Evolutionary conservation across 2,329 filamentous ascomycete genomes (phyloP).

Genomic region (Lomentospora prolificans): DNA sequence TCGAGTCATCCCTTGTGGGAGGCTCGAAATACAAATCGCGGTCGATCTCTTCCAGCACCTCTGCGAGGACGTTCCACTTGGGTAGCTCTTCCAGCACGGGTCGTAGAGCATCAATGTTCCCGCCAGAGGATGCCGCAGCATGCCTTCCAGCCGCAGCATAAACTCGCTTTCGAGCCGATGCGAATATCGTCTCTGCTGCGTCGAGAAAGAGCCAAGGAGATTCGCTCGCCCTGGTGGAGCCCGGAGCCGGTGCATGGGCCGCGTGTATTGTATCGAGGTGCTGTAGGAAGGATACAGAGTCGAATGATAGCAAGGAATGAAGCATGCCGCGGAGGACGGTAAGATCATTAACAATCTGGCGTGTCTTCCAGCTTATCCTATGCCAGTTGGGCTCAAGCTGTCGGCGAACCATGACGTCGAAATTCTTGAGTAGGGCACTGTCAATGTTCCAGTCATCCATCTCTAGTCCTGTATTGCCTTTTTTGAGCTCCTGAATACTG

Average conservation of each 20-base stretch:
- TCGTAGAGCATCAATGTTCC: conserved; percentile 51
- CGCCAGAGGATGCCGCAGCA: conserved; percentile 22
- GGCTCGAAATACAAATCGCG: conserved; percentile 80
- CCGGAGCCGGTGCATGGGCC: conserved; percentile 78
- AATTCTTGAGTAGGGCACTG: conserved; percentile 87
- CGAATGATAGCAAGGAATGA: conserved; percentile 72
- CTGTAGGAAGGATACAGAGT: conserved; percentile 83
- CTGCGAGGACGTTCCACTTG: conserved; percentile 85
- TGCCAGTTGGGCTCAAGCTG: conserved; percentile 98
- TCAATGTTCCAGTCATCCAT: conserved; percentile 97
- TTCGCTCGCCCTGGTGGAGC: conserved; percentile 77
- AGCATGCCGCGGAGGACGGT: conserved; percentile 75
- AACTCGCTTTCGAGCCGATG: conserved; percentile 77
- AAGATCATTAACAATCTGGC: conserved; percentile 86
- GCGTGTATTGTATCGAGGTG: conserved; percentile 92
- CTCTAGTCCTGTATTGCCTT: conserved; percentile 78
- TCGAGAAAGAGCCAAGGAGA: conserved; percentile 96
- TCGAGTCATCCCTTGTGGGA: conserved; percentile 66
- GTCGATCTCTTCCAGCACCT: conserved; percentile 89
- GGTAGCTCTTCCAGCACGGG: conserved; percentile 89
- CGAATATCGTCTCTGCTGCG: conserved; percentile 88
- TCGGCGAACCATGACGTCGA: conserved; percentile 77
- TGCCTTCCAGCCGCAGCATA: conserved; percentile 52
- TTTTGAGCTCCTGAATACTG: conserved; percentile 88
- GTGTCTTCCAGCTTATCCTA: conserved; percentile 86